Base-by-base conservation (phyloP, 306 rosid species). In the Amphicarpaea edgeworthii region DNA sequence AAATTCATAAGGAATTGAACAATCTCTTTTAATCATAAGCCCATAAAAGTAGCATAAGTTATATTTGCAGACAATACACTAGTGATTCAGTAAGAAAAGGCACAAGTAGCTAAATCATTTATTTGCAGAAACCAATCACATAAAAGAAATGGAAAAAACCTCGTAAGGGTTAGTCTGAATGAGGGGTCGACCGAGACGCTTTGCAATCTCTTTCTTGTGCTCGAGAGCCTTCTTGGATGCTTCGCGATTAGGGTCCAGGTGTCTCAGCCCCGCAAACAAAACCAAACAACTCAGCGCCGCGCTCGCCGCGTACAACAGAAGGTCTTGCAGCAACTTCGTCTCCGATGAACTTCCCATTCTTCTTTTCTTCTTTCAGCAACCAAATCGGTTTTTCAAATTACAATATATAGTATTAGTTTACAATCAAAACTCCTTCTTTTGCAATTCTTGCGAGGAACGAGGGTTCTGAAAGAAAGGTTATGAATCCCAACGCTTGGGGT, bases 161-260 rank as follows among this genome's bases (percentile, higher is more conserved):
- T 95, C 99, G 21, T 95, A 95, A 60, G 93, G 77, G 69, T 85
- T 92, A 3, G 99, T 95, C n/a, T 90, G 90, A 51, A 92, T 88
- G 57, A 95, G 97, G 53, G 99, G 99, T 5, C 99, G 99, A 9
- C 99, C 99, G n/a, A 95, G 78, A 46, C 99, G 97, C 73, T 83
- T 92, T 12, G 99, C 84, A 46, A 95, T 92, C 76, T 89, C 96
- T 81, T 95, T 95, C 90, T 92, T 92, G 17, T 88, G 93, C 79
- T 95, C 97, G n/a, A 92, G 73, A 16, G 88, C 93, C 76, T 88
- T 95, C 86, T 95, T 92, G 0, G 99, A 87, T 9, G 99, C 82
- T 71, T 92, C 97, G 0, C 99, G 97, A 69, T 87, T 95, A 30
- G 98, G 99, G 91, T 95, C 99, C 14, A 95, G 87, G 5, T 90